phyloP scores from a whole-genome alignment of 2,329 filamentous ascomycete genomes.

The Aureobasidium vineae region DNA sequence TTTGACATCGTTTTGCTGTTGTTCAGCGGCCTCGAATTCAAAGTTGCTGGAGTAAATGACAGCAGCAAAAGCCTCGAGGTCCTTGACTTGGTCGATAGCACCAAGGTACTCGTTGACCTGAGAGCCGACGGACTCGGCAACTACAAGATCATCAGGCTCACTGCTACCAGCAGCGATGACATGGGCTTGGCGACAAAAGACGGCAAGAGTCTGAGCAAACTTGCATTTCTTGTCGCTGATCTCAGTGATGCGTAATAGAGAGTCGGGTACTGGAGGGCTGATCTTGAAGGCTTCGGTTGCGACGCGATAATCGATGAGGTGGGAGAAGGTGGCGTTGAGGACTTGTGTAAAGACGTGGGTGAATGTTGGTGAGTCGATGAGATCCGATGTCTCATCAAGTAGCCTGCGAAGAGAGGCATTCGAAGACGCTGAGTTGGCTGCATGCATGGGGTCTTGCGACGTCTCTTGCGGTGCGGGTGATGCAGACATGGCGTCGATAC shows the following conservation, averaged over 20 bases:
- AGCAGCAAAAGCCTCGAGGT: conserved; percentile 79
- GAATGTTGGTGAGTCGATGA: conserved; percentile 92
- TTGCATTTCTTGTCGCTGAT: conserved; percentile 58
- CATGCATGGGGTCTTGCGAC: conserved; percentile 30
- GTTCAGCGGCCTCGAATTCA: conserved; percentile 50
- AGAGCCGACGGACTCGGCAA: conserved; percentile 33
- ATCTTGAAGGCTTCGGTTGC: conserved; percentile 72
- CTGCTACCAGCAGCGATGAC: conserved; percentile 74
- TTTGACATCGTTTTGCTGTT: background rate
- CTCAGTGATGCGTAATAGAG: conserved; percentile 51
- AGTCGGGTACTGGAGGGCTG: conserved; percentile 37
- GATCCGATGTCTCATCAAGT: conserved; percentile 91
- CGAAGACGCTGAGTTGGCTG: conserved; percentile 41
- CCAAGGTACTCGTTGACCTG: conserved; percentile 51
- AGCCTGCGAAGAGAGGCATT: conserved; percentile 72
- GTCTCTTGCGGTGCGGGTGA: conserved; percentile 37
- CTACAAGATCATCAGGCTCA: conserved; percentile 52
- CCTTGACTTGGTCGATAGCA: conserved; percentile 71
- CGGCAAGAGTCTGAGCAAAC: conserved; percentile 84
- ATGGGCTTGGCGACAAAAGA: conserved; percentile 88
- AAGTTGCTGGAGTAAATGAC: conserved; percentile 86
- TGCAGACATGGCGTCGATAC: conserved; percentile 56
- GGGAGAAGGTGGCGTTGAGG: conserved; percentile 82
- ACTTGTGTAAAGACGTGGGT: conserved; percentile 79
- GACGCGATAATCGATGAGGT: conserved; percentile 79